Evolutionary conservation across 176 grass and related monocot genomes (phyloP).

Genomic region (Cocos nucifera): DNA sequence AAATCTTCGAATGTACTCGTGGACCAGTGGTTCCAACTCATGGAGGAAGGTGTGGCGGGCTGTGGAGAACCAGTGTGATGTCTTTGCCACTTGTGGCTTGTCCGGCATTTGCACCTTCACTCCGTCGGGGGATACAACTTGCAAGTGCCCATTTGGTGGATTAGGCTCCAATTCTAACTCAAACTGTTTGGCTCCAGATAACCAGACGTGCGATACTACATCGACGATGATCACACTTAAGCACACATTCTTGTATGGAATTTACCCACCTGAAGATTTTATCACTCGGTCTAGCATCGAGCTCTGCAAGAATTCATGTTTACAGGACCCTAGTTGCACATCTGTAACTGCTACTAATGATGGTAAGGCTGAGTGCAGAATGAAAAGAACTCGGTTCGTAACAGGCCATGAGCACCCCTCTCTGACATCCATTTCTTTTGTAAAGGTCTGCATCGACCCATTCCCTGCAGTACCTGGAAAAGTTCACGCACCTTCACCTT

Average conservation of each 20-base stretch:
- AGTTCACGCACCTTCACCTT: neutral
- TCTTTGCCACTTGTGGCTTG: conserved; percentile 6
- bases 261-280: conserved; percentile 7
- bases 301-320: neutral
- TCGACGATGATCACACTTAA: neutral
- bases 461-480: neutral
- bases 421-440: neutral
- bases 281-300: neutral
- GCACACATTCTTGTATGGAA: conserved; percentile 4
- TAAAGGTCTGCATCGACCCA: neutral
- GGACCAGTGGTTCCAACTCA: neutral
- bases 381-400: conserved; percentile 2
- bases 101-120: neutral
- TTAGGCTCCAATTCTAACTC: neutral
- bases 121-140: neutral
- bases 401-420: neutral
- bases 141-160: neutral
- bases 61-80: neutral
- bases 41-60: conserved; percentile 2
- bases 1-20: conserved; percentile 7
- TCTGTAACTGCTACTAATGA: neutral
- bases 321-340: neutral
- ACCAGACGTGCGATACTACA: neutral
- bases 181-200: neutral
- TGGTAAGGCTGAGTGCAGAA: neutral